Base-by-base conservation (phyloP, 371 early-diverging fungal species). In the Zychaea mexicana region DNA sequence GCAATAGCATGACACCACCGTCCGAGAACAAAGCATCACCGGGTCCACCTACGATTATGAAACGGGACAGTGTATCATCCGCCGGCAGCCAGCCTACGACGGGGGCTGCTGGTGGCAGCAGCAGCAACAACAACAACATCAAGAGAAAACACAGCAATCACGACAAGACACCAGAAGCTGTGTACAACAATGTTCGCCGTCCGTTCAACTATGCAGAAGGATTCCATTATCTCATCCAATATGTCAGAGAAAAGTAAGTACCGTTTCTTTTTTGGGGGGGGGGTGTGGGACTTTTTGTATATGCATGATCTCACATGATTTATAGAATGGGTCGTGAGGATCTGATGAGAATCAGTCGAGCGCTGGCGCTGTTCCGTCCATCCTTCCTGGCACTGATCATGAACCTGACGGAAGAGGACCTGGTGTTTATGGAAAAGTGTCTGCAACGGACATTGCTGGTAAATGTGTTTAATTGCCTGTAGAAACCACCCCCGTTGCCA, bases 201-300 rank as follows among this genome's bases (percentile, higher is more conserved):
- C 94, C 96, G 9, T 92, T 90, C 73, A 90, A 92, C 65, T 94
- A 96, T 71, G 88, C 90, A 15, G 92, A 90, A 66, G 96, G 96
- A 4, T 96, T 92, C 70, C 96, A 94, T 69, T 92, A 90, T 66
- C 75, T 94, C 26, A 82, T 92, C 47, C 83, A 83, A 47, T 90
- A 89, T 68, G 88, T 94, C n/a, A 82, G 85, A 57, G 89, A 88
- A 68, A 83, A 88, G 92, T 91, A 82, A 66, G 75, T 31, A 53
- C 21, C 32, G n/a, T n/a, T n/a, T n/a, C n/a, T n/a, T n/a, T n/a
- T n/a, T n/a, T n/a, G 19, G n/a, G 19, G 21, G 8, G 32, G 5
- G 53, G 0, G n/a, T 27, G 13, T 7, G 31, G 3, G 15, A 30
- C 12, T 15, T 13, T 32, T 19, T 19, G 82, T 81, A 61, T 81